Base-by-base conservation (phyloP, 1,284 basidiomycete species). In the Sutorius eximius region DNA sequence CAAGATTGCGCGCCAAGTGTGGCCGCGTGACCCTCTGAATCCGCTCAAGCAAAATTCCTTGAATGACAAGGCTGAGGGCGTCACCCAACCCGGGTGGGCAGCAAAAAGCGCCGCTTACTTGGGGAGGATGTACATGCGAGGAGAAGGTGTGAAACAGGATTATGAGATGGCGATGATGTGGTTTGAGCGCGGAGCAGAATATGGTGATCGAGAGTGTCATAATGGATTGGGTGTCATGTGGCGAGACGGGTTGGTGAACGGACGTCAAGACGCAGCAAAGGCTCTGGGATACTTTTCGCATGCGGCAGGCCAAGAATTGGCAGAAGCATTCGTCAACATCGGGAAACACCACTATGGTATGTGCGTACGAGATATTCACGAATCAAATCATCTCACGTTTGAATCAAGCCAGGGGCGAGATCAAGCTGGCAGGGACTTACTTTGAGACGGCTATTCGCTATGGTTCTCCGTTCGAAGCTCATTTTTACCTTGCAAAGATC, bases 171-270 rank as follows among this genome's bases (percentile, higher is more conserved):
- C 96, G 13, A 92, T 86, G 74, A 83, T 96, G 73, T 99, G 97
- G 97, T 95, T 95, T 65, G 88, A 93, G 63, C 70, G 67, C 18
- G 96, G 94, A 0, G 86, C 82, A 6, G 85, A 87, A 52, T 81
- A 86, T 66, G 87, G 86, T 32, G 94, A 98, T 63, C 82, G 87
- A 58, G 95, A 97, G 69, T 90, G 87, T 53, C 83, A 89, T 59
- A 97, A 97, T 67, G 89, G 88, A 0, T 76, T 99, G 18, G 97
- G 95, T 1, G 87, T 98, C 61, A 93, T 99, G 60, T 89, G 87
- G 73, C 81, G 95, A 44, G 95, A 99, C 66, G 96, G 93, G 0
- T 75, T 97, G 16, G 72, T 87, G 5, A 82, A 83, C 33, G 82
- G 82, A 2, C 72, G 78, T 52, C 84, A 79, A 61, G 91, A 95